Base-by-base conservation (phyloP, 345 rosid genomes). In the Nephelium lappaceum region DNA sequence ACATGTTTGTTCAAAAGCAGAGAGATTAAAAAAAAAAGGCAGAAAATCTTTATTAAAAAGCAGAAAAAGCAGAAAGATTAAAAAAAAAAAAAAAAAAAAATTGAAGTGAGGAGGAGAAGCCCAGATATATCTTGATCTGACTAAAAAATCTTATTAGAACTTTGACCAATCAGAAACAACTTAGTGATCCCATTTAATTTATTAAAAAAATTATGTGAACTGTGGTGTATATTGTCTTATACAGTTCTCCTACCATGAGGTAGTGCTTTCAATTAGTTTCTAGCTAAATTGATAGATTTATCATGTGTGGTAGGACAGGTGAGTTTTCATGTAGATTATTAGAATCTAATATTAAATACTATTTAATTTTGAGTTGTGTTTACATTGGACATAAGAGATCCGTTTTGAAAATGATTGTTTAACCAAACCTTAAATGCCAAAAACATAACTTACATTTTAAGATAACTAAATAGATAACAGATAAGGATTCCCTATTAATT, bases 381-480 rank as follows among this genome's bases (percentile, higher is more conserved):
- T 21, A 21, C 8, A n/a, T 67, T 27, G 31, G 76, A 51, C 76
- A 66, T 4, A 16, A 18, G 18, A 36, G 62, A 60, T 16, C 74
- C 39, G 36, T 23, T 18, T 18, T 21, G 79, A 82, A 42, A 72
- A 81, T 36, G 82, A 81, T 63, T 51, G 75, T 24, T 18, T 42
- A n/a, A 39, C 24, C 25, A 9, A 42, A 18, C 42, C 24, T 62
- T 18, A 43, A 53, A 25, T 45, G 6, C 12, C 12, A 11, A 11
- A 31, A 7, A 0, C 11, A 2, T 45, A 0, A 45, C 51, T 45
- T 45, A 11, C 6, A 11, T 3, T 45, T 45, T 8, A 45, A 45
- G 51, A 45, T 45, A 45, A 45, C 6, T 45, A 45, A 31, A 31
- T 31, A 31, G 36, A 31, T 31, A 1, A 31, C 36, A 31, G 1